Percentiles rank a stretch among this genome's conserved stretches.
These are phyloP conservation scores for Powellomyces hirtus DNA, from an alignment of 192 early-diverging fungal species.

Conservation along the genomic window DNA sequence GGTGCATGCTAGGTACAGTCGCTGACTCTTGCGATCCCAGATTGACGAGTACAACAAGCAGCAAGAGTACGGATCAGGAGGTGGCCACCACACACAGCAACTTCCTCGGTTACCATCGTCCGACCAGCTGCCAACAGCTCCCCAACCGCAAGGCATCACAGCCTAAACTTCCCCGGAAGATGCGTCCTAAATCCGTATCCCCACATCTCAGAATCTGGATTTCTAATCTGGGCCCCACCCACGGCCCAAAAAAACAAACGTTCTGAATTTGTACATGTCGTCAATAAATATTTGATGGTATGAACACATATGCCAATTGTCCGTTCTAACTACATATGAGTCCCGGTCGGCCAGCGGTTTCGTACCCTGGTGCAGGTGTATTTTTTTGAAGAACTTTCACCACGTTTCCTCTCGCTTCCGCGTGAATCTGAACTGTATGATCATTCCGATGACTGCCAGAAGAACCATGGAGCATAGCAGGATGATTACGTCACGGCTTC, in stretches of 20 bases:
- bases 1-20: background rate
- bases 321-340: too few species aligned
- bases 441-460: slow-evolving; percentile 29
- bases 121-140: slow-evolving; percentile 5
- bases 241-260: too few species aligned
- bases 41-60: slow-evolving; percentile 50
- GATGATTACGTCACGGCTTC: slow-evolving; percentile 9
- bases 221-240: too few species aligned
- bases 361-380: too few species aligned
- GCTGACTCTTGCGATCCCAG: slow-evolving; percentile 23
- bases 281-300: too few species aligned
- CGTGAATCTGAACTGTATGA: slow-evolving; percentile 27
- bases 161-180: background rate
- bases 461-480: slow-evolving; percentile 28
- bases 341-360: too few species aligned
- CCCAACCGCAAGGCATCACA: slow-evolving; percentile 16
- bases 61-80: slow-evolving; percentile 29
- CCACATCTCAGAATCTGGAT: too few species aligned
- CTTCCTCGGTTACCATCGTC: slow-evolving; percentile 8
- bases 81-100: background rate
- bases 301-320: too few species aligned
- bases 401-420: background rate
- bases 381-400: too few species aligned
- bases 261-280: too few species aligned
- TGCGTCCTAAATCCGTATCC: too few species aligned